Percentiles rank a stretch among this genome's conserved stretches.
These are phyloP conservation scores for Rhododendron molle DNA, from an alignment of 148 eudicot genomes.

Conservation along the genomic window DNA sequence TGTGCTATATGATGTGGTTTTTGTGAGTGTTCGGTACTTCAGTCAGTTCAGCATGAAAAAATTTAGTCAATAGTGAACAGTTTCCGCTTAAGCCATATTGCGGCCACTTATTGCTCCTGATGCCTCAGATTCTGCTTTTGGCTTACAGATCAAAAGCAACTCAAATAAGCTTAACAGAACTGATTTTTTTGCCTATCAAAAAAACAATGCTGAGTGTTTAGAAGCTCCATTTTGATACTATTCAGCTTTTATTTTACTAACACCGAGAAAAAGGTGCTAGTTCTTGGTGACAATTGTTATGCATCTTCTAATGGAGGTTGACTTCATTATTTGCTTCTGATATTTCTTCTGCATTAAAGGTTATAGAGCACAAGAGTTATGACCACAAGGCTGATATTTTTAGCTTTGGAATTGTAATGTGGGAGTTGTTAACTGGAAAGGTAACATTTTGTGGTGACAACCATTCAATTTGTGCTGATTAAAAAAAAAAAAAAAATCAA, in stretches of 20 bases:
- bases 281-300: not conserved
- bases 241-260: not conserved
- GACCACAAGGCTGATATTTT: constrained; percentile 99
- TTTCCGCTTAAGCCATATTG: not conserved
- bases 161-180: not conserved
- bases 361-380: constrained; percentile 92
- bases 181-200: not conserved
- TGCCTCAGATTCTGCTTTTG: not conserved
- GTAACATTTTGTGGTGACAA: constrained; percentile 23
- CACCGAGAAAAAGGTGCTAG: not conserved
- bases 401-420: constrained; percentile 76
- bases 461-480: not conserved
- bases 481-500: not conserved
- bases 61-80: not conserved
- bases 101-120: not conserved
- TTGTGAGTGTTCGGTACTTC: not conserved
- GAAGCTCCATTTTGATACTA: not conserved
- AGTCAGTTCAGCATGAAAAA: not conserved
- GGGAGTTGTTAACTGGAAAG: constrained; percentile 95
- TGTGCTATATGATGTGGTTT: not conserved
- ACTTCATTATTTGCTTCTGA: constrained; percentile 11
- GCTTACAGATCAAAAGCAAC: not conserved
- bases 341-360: constrained; percentile 40
- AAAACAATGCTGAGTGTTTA: not conserved
- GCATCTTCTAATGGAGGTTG: not conserved